phyloP scores from a whole-genome alignment of 140 eudicot genomes.

The Erigeron philadelphicus region DNA sequence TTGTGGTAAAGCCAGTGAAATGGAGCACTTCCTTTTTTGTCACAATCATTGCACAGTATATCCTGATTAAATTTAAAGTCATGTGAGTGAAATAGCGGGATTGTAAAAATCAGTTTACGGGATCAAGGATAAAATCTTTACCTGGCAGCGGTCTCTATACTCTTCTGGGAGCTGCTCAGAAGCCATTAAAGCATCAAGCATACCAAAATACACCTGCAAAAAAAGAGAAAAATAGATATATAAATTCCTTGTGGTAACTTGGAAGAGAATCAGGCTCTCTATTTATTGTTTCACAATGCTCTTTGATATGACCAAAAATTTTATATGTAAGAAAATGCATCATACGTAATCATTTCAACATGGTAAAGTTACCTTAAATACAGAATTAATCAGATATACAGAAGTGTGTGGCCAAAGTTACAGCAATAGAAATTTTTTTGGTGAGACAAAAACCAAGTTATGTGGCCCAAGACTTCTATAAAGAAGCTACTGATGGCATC shows the following conservation, averaged over 20 bases:
- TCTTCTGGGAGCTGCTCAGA: constrained; percentile 95
- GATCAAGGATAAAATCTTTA: constrained; percentile 21
- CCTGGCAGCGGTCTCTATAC: constrained; percentile 82
- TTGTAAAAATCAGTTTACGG: not conserved
- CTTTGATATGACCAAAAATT: too few species aligned
- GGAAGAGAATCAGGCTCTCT: not conserved
- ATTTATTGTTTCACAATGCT: too few species aligned
- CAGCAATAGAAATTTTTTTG: too few species aligned
- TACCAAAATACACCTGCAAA: constrained; percentile 82
- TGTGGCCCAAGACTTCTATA: too few species aligned
- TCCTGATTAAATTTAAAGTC: constrained; percentile 41
- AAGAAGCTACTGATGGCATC: too few species aligned
- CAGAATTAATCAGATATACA: too few species aligned
- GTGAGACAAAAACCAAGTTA: too few species aligned
- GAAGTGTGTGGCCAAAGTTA: too few species aligned
- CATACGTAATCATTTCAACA: too few species aligned
- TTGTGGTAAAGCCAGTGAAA: constrained; percentile 97
- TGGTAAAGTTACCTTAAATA: too few species aligned
- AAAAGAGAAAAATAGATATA: not conserved
- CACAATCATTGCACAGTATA: constrained; percentile 85
- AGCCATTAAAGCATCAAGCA: constrained; percentile 97
- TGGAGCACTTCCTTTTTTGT: constrained; percentile 65
- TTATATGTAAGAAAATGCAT: too few species aligned
- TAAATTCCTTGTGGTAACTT: not conserved
- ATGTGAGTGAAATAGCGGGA: constrained; percentile 1